Percentiles rank a stretch among this genome's conserved stretches.
Evolutionary conservation across 106 monocot species (phyloP).

Genomic region (Alisma plantagoaquatica): DNA sequence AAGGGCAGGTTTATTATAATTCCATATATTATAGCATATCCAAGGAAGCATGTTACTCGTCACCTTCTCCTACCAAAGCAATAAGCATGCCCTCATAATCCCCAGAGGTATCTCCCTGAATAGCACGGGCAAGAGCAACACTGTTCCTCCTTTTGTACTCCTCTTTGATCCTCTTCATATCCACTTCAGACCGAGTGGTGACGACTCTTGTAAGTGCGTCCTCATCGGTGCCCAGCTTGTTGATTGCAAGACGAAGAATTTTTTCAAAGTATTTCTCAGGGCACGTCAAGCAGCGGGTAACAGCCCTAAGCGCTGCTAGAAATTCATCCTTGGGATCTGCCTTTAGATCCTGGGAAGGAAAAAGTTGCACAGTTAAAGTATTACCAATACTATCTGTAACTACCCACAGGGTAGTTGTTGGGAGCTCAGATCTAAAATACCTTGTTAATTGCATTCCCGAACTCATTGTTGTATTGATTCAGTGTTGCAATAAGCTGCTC

Average conservation of each 20-base stretch:
- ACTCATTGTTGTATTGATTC: conserved; percentile 56
- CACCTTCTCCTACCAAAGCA: conserved; percentile 33
- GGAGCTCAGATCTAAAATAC: conserved; percentile 9
- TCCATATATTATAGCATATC: too few relatives aligned
- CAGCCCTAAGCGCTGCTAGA: conserved; percentile 37
- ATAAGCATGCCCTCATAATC: conserved; percentile 61
- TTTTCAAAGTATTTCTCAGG: conserved; percentile 72
- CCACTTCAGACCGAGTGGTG: conserved; percentile 58
- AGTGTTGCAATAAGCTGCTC: conserved; percentile 62
- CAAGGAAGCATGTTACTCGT: too few relatives aligned
- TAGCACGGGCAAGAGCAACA: conserved; percentile 31
- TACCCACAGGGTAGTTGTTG: background rate
- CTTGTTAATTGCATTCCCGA: conserved; percentile 66
- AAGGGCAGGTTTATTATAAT: too few relatives aligned
- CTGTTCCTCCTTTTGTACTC: conserved; percentile 62
- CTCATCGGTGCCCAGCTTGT: conserved; percentile 63
- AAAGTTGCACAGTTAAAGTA: background rate
- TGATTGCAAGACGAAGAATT: conserved; percentile 40
- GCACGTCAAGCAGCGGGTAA: conserved; percentile 25
- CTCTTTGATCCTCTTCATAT: conserved; percentile 47
- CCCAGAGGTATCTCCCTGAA: conserved; percentile 51
- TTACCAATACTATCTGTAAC: background rate
- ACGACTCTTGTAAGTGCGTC: conserved; percentile 50
- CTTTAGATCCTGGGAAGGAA: conserved; percentile 51
- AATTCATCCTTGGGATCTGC: conserved; percentile 57